Conservation (phyloP, 257 asterid genomes). For the Solanum virginianum region DNA sequence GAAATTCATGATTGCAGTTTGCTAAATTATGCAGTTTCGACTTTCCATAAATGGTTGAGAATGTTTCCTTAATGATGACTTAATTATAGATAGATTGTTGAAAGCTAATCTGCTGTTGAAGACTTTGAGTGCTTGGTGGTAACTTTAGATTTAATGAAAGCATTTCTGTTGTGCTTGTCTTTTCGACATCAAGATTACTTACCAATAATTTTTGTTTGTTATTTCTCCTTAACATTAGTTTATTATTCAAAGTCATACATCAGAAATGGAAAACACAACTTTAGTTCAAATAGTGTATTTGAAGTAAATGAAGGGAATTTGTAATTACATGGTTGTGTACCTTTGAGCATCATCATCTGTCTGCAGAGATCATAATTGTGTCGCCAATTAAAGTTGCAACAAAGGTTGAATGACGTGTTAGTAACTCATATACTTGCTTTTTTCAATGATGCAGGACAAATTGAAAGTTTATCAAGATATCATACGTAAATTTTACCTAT, state of each 20-base stretch:
- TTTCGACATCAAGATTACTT: neutral
- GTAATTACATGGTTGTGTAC: neutral
- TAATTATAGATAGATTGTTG: neutral
- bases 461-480: neutral
- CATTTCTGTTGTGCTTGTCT: neutral
- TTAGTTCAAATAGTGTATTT: neutral
- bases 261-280: neutral
- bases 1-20: neutral
- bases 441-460: neutral
- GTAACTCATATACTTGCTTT: neutral
- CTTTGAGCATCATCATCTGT: neutral
- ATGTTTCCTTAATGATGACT: neutral
- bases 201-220: neutral
- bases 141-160: neutral
- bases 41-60: neutral
- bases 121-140: neutral
- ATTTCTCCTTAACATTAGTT: neutral
- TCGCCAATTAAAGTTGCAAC: neutral
- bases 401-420: neutral
- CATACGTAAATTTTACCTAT: neutral
- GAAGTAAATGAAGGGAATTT: neutral
- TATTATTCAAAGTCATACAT: neutral
- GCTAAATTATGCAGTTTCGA: neutral
- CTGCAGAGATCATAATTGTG: neutral
- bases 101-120: neutral